Evolutionary conservation across 768 basidiomycete species (phyloP), one percentile per base, ranked within the genome.

Genomic region (Trametopsis cervina): DNA sequence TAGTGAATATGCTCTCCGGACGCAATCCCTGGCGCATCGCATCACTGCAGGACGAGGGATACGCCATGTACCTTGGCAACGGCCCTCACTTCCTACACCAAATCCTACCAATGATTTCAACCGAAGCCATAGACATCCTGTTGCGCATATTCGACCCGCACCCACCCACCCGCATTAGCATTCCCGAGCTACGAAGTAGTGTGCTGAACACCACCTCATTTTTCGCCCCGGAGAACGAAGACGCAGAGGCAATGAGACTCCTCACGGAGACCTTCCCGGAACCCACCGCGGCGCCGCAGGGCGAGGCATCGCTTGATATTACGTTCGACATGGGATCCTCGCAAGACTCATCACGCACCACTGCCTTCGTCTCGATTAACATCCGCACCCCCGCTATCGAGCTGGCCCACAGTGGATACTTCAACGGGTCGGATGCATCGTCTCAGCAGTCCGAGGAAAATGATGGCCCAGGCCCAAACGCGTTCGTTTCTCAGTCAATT

Each of bases 1-100:
- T 99, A 36, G 80, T 95, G 63, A 99, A 99, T 64, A 79, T 99
- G 35, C 78, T 87, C 17, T 95, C 91, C n/a, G 91, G 91, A 2
- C 80, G 93, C 33, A 96, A 96, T 60, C 95, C 95, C 4, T 98
- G 95, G 95, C 86, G 86, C 62, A 81, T 89, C 38, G 93, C 95
- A 2, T 82, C 78, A 4, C 26, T 52, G 69, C 69, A 78, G 22
- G 95, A 98, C 67, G 80, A 84, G 44, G 92, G 89, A 9, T 99
- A 90, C 74, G 77, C 82, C 55, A 80, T 81, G 0, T 99, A 86
- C 65, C 72, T 89, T 47, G 78, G 76, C 49, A 77, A 87, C 53
- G 85, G 87, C 40, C 53, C 63, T 6, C 73, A 76, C 43, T 94
- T 92, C 70, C 77, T 98, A 11, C 80, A 80, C 18, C 51, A 51